Percentiles rank a stretch among this genome's conserved stretches.
phyloP scores from a whole-genome alignment of 1,284 basidiomycete species.

The Wallemia mellicola region DNA sequence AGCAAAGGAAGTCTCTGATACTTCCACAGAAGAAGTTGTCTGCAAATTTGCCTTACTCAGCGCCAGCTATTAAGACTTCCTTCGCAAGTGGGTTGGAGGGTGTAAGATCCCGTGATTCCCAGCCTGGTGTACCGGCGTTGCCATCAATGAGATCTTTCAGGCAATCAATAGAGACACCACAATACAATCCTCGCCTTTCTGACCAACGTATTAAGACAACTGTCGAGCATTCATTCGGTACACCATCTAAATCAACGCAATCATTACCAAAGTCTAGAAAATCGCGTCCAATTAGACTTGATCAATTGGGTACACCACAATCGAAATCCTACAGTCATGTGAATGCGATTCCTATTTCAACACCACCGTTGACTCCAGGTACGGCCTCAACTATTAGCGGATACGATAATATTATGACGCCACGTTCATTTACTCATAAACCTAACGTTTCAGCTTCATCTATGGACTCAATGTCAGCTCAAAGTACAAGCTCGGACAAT shows the following conservation, averaged over 20 bases:
- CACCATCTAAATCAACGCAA: background rate
- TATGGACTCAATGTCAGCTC: background rate
- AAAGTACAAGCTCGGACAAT: background rate
- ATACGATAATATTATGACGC: background rate
- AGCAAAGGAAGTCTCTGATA: background rate
- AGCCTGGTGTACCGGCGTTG: background rate
- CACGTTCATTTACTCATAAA: background rate
- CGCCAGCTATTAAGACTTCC: background rate
- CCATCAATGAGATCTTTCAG: background rate
- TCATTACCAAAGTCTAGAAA: no score
- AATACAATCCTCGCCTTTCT: background rate
- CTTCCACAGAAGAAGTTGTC: background rate
- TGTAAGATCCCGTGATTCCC: background rate
- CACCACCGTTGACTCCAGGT: background rate
- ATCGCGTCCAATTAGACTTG: background rate
- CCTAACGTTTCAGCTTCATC: background rate
- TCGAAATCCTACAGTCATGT: background rate
- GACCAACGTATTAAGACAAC: background rate
- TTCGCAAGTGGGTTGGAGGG: background rate
- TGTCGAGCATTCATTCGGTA: background rate
- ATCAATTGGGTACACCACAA: background rate
- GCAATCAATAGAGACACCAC: background rate
- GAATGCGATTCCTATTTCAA: background rate
- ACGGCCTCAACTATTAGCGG: background rate
- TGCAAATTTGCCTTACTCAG: background rate